Evolutionary conservation across 495 filamentous ascomycete genomes (phyloP).

Genomic region (Trichocladium uniseriatum): DNA sequence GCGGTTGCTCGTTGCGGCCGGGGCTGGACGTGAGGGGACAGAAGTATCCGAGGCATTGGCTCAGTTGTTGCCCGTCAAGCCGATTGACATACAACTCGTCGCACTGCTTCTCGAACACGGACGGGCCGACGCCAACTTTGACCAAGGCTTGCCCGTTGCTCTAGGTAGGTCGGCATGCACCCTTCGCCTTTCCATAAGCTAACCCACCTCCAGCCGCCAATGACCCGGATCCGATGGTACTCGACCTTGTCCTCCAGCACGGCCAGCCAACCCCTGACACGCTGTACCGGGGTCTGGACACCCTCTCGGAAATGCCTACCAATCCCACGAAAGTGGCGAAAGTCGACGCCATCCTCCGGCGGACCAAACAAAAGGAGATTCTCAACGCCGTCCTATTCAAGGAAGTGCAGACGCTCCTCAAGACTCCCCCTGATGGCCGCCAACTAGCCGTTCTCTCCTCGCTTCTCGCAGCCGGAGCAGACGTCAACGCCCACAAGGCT

Average conservation of each 20-base stretch:
- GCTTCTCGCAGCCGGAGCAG: constrained; percentile 36
- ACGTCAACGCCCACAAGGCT: constrained; percentile 35
- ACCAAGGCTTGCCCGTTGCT: constrained; percentile 26
- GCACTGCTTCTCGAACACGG: constrained; percentile 33
- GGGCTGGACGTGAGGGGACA: constrained; percentile 25
- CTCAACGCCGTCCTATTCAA: constrained; percentile 28
- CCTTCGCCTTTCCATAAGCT: not conserved
- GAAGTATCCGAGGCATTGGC: constrained; percentile 31
- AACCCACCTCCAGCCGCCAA: constrained; percentile 20
- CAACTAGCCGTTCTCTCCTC: constrained; percentile 25
- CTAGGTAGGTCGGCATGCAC: constrained; percentile 15
- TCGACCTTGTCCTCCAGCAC: constrained; percentile 35
- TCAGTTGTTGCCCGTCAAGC: constrained; percentile 24
- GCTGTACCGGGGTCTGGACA: constrained; percentile 26
- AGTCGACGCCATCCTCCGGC: constrained; percentile 29
- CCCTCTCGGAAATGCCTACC: constrained; percentile 23
- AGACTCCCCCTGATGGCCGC: constrained; percentile 18
- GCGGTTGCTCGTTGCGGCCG: constrained; percentile 30
- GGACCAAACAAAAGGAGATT: constrained; percentile 25
- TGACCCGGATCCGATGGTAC: constrained; percentile 27
- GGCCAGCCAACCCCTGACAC: constrained; percentile 29
- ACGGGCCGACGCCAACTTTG: constrained; percentile 35
- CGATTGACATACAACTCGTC: constrained; percentile 30
- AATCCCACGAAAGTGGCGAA: constrained; percentile 31
- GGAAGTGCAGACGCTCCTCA: constrained; percentile 33